Conservation (phyloP, 768 basidiomycete genomes). For the Amanita rubescens region DNA sequence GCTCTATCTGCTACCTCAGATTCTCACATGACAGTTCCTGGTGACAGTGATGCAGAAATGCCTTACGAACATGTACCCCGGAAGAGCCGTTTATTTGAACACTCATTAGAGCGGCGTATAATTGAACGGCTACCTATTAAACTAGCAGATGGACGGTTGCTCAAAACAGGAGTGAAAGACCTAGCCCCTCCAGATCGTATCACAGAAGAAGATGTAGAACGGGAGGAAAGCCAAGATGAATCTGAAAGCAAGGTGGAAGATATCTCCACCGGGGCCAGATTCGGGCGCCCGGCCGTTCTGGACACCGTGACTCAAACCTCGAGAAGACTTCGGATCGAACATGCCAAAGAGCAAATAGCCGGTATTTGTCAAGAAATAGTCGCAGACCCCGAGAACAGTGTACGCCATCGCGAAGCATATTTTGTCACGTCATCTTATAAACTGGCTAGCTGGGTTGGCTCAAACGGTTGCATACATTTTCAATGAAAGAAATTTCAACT, state of each 20-base stretch:
- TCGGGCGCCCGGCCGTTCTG: conserved; percentile 75
- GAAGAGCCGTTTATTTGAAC: conserved; percentile 37
- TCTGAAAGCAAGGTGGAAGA: conserved; percentile 44
- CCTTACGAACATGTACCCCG: conserved; percentile 63
- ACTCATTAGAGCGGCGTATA: conserved; percentile 38
- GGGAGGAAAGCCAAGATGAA: conserved; percentile 19
- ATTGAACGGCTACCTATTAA: conserved; percentile 80
- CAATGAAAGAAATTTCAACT: conserved; percentile 66
- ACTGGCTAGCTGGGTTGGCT: conserved; percentile 73
- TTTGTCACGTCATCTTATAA: not conserved
- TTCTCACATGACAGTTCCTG: conserved; percentile 17
- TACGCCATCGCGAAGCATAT: conserved; percentile 31
- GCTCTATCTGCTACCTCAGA: conserved; percentile 17
- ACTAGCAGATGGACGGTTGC: conserved; percentile 70
- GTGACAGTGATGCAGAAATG: conserved; percentile 64
- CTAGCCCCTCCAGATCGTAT: conserved; percentile 11
- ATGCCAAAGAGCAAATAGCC: conserved; percentile 92
- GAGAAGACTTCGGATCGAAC: conserved; percentile 56
- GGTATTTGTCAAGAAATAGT: conserved; percentile 90
- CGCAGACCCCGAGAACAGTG: conserved; percentile 91
- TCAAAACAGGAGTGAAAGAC: conserved; percentile 40
- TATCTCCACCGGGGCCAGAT: conserved; percentile 76
- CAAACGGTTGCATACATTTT: conserved; percentile 83
- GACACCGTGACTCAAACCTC: conserved; percentile 64
- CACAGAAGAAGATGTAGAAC: conserved; percentile 25